Percentiles rank a stretch among this genome's conserved stretches.
These are phyloP conservation scores for Fusarium sp. DNA, from an alignment of 2,329 filamentous ascomycete genomes.

Conservation along the genomic window DNA sequence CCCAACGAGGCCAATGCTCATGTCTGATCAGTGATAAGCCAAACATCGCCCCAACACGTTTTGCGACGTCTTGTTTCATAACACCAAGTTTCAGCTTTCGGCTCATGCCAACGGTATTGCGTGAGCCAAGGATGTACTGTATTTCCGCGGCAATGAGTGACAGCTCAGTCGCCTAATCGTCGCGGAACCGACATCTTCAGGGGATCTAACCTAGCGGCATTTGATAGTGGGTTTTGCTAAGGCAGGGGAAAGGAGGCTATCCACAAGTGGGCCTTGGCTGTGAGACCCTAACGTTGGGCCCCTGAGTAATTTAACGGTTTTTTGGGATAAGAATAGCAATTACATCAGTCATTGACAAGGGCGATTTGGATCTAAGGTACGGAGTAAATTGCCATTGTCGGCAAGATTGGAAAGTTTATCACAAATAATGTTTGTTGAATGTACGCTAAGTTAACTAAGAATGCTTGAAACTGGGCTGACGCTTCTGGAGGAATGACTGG, in stretches of 20 bases:
- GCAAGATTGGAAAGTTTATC: not conserved
- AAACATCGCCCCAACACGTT: not conserved
- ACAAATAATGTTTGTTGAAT: no score
- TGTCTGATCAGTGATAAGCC: not conserved
- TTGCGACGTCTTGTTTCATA: not conserved
- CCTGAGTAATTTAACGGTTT: not conserved
- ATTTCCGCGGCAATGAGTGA: not conserved
- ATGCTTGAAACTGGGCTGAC: constrained; percentile 15
- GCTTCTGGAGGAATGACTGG: constrained; percentile 19
- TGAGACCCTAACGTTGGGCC: not conserved
- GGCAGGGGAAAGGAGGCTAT: not conserved
- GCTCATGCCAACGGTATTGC: not conserved
- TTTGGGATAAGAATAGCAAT: not conserved
- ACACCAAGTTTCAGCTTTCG: not conserved
- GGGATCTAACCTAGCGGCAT: not conserved
- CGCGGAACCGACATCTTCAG: not conserved
- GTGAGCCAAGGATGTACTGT: not conserved
- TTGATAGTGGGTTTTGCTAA: not conserved
- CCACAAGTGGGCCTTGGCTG: not conserved
- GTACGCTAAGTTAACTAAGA: not conserved
- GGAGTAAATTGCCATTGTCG: not conserved
- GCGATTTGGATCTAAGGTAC: not conserved
- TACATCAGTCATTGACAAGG: not conserved
- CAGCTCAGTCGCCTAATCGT: not conserved
- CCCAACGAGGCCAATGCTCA: not conserved